phyloP scores from a whole-genome alignment of 441 rosid genomes.

The Gossypium gossypioides region DNA sequence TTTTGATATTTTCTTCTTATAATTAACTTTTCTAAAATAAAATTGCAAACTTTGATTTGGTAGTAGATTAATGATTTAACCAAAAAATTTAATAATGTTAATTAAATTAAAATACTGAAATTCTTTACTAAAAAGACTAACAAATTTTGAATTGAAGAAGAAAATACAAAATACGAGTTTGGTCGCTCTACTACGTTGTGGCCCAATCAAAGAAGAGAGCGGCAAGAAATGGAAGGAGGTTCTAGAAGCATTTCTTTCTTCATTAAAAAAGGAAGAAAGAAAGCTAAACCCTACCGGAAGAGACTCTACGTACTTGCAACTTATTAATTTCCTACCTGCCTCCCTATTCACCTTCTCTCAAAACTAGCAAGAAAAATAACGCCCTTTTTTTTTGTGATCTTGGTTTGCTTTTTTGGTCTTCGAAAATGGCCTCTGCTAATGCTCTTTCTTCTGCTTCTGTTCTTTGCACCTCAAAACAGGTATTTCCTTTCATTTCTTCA shows the following conservation, averaged over 20 bases:
- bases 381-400: background rate
- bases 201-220: background rate
- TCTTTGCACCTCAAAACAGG: slow-evolving; percentile 71
- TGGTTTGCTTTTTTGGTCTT: background rate
- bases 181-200: too few relatives aligned
- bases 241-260: slow-evolving; percentile 42
- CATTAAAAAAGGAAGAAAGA: background rate
- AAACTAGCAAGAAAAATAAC: background rate
- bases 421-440: slow-evolving; percentile 67
- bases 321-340: slow-evolving; percentile 1
- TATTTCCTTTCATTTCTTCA: slow-evolving; percentile 9
- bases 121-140: background rate
- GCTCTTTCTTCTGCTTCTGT: slow-evolving; percentile 63
- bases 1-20: too few relatives aligned
- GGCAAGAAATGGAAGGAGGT: slow-evolving; percentile 40
- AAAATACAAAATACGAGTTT: too few relatives aligned
- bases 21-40: too few relatives aligned
- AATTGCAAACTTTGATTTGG: too few relatives aligned
- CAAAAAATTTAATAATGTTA: too few relatives aligned
- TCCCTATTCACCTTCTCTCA: slow-evolving; percentile 32
- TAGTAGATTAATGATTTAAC: too few relatives aligned
- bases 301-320: background rate
- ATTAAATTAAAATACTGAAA: too few relatives aligned
- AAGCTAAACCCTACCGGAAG: slow-evolving; percentile 29
- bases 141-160: too few relatives aligned